These are phyloP conservation scores for Coemansia sp. DNA, from an alignment of 192 early-diverging fungal species.

Conservation along the genomic window DNA sequence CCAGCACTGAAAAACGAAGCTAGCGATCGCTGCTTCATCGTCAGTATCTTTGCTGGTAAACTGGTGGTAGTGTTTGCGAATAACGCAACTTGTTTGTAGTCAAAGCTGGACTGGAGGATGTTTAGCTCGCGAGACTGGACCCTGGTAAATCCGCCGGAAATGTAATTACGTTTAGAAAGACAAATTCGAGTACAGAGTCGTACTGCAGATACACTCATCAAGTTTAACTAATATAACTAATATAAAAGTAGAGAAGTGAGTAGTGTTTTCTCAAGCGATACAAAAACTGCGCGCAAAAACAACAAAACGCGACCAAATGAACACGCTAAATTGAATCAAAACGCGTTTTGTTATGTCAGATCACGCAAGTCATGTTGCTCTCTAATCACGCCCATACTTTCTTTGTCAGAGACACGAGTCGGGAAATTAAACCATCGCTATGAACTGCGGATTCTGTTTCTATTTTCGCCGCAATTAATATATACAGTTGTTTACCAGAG, in stretches of 20 bases:
- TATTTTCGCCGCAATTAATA: background rate
- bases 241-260: conserved; percentile 1
- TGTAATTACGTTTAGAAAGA: background rate
- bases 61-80: background rate
- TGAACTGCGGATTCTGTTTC: background rate
- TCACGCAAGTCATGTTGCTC: no score
- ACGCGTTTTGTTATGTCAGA: no score
- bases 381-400: no score
- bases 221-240: background rate
- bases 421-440: background rate
- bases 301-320: background rate
- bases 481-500: no score
- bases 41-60: background rate
- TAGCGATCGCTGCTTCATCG: conserved; percentile 38
- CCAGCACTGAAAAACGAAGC: conserved; percentile 39
- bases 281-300: conserved; percentile 1
- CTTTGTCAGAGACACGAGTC: no score
- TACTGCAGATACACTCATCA: background rate
- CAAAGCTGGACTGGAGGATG: background rate
- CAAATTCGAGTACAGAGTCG: background rate
- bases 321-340: background rate
- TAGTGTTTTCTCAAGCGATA: no score
- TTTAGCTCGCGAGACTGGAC: conserved; percentile 1
- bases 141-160: background rate
- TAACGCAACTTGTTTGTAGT: background rate